Evolutionary conservation across 2,329 filamentous ascomycete genomes (phyloP).

Genomic region (Colletotrichum eleusines): DNA sequence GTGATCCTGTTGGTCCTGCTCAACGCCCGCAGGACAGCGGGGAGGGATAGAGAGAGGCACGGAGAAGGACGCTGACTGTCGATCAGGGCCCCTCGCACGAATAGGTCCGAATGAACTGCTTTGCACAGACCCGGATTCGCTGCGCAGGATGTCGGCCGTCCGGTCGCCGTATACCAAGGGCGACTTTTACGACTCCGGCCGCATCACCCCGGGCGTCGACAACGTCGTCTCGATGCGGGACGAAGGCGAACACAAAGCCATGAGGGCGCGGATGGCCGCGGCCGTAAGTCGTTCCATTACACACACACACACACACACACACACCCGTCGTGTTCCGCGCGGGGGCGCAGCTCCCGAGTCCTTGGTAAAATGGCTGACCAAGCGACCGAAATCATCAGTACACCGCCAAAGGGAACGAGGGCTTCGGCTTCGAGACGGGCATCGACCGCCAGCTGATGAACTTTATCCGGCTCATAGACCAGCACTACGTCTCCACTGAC

Average conservation of each 20-base stretch:
- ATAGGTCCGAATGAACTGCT: slow-evolving; percentile 58
- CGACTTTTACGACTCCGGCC: slow-evolving; percentile 53
- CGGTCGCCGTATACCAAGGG: slow-evolving; percentile 54
- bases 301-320: too few relatives aligned
- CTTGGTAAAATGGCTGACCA: too few relatives aligned
- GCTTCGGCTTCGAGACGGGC: slow-evolving; percentile 55
- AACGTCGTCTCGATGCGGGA: slow-evolving; percentile 53
- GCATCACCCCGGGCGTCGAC: slow-evolving; percentile 52
- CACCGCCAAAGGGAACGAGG: slow-evolving; percentile 62
- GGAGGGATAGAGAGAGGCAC: background rate
- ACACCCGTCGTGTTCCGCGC: too few relatives aligned
- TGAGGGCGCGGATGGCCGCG: slow-evolving; percentile 59
- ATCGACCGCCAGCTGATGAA: slow-evolving; percentile 54
- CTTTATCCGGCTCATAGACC: slow-evolving; percentile 60
- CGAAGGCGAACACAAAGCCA: slow-evolving; percentile 51
- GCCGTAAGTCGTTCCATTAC: slow-evolving; percentile 53
- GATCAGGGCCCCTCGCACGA: slow-evolving; percentile 52
- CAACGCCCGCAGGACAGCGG: background rate
- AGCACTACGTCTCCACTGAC: slow-evolving; percentile 59
- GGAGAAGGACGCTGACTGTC: slow-evolving; percentile 30
- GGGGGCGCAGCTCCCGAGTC: background rate
- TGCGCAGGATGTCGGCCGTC: slow-evolving; percentile 50
- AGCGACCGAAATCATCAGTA: slow-evolving; percentile 53
- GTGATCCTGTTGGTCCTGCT: background rate
- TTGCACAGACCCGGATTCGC: slow-evolving; percentile 53